A percentile compares a stretch with the other conserved stretches of the same genome.
phyloP scores from a whole-genome alignment of 176 grass and related monocot species.

The Lolium perenne region DNA sequence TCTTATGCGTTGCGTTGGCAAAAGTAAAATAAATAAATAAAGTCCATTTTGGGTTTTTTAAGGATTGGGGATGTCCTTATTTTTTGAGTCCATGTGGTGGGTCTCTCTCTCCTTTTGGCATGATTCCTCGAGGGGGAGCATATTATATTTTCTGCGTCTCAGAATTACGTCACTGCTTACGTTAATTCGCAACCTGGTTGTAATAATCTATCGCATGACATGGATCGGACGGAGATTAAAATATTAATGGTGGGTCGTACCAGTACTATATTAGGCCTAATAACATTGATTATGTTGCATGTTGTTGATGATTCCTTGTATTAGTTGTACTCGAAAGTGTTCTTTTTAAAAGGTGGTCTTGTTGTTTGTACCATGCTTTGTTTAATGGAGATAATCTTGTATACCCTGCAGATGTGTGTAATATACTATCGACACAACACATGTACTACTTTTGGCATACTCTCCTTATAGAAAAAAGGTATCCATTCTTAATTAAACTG shows the following conservation, averaged over 20 bases:
- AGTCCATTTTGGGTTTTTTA: conserved; percentile 51
- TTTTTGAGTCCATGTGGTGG: conserved; percentile 41
- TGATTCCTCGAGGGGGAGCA: conserved; percentile 61
- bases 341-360: conserved; percentile 42
- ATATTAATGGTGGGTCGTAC: neutral
- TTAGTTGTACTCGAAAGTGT: conserved; percentile 48
- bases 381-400: conserved; percentile 42
- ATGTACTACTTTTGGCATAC: conserved; percentile 46
- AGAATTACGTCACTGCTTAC: conserved; percentile 83
- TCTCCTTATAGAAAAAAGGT: neutral
- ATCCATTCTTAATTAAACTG: conserved; percentile 1
- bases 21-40: conserved; percentile 10
- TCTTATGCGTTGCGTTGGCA: neutral
- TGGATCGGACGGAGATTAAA: conserved; percentile 29
- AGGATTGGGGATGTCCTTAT: conserved; percentile 41
- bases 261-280: conserved; percentile 35
- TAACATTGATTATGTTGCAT: conserved; percentile 31
- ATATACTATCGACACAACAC: neutral
- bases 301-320: conserved; percentile 72
- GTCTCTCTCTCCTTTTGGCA: conserved; percentile 49
- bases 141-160: conserved; percentile 45
- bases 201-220: conserved; percentile 47
- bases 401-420: conserved; percentile 7
- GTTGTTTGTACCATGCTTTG: conserved; percentile 35
- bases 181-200: conserved; percentile 51